A percentile compares a stretch with the other conserved stretches of the same genome.
Evolutionary conservation across 176 grass and related monocot genomes (phyloP).

Genomic region (Phoenix roebelenii): DNA sequence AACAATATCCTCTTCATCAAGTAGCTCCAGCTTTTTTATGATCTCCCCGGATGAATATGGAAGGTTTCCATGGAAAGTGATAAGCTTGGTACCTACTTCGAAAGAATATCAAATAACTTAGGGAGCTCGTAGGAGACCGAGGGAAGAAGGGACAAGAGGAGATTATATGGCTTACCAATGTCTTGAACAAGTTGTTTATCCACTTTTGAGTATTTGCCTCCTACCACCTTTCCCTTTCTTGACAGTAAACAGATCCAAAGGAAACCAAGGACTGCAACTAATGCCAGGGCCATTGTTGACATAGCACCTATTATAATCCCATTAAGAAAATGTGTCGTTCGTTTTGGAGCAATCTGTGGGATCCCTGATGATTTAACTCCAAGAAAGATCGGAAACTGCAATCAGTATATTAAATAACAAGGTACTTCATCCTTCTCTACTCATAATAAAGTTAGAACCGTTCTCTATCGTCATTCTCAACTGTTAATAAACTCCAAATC

Average conservation of each 20-base stretch:
- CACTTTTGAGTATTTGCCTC: constrained; percentile 63
- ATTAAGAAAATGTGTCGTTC: constrained; percentile 70
- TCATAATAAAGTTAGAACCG: too few species aligned
- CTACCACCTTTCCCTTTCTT: constrained; percentile 60
- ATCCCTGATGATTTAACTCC: constrained; percentile 30
- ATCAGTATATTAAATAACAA: not conserved
- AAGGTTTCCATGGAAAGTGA: constrained; percentile 91
- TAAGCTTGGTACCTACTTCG: constrained; percentile 68
- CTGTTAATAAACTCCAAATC: too few species aligned
- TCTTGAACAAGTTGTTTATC: constrained; percentile 56
- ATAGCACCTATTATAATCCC: constrained; percentile 89
- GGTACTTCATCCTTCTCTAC: too few species aligned
- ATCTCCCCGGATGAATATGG: constrained; percentile 85
- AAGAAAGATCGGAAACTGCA: not conserved
- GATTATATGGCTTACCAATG: constrained; percentile 22
- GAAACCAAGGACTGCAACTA: constrained; percentile 60
- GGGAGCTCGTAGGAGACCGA: too few species aligned
- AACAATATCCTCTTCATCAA: constrained; percentile 74
- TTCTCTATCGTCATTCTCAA: too few species aligned
- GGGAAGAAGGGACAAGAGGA: not conserved
- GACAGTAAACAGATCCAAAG: constrained; percentile 88
- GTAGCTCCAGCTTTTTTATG: constrained; percentile 71
- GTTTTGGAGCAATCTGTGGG: constrained; percentile 47
- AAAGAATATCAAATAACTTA: not conserved
- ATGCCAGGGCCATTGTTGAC: constrained; percentile 77